Conservation (phyloP, 805 yeast genomes). For the Candida chauliodis region DNA sequence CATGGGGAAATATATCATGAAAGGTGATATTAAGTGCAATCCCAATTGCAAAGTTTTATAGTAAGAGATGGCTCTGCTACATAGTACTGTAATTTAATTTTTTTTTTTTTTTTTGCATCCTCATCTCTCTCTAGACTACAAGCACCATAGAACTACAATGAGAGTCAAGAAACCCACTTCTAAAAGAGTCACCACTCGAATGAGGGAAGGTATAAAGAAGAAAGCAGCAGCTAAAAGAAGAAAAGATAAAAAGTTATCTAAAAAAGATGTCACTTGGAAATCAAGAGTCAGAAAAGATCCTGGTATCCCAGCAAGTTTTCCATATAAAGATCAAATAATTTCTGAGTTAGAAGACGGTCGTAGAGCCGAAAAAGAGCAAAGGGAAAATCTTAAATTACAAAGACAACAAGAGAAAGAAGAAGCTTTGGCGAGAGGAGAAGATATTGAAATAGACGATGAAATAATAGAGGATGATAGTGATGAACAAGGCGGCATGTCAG, state of each 20-base stretch:
- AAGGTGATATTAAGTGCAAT: no score
- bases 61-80: no score
- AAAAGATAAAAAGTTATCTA: conserved; percentile 76
- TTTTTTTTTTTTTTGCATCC: conserved; percentile 1
- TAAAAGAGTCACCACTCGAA: conserved; percentile 85
- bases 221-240: conserved; percentile 90
- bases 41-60: no score
- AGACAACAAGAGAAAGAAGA: conserved; percentile 46
- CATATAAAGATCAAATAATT: conserved; percentile 83
- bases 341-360: conserved; percentile 65
- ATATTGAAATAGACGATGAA: conserved; percentile 32
- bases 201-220: conserved; percentile 95
- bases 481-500: conserved; percentile 48
- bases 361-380: conserved; percentile 53
- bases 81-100: no score
- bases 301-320: conserved; percentile 93
- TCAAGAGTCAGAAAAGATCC: conserved; percentile 81
- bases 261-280: conserved; percentile 93
- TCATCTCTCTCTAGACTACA: no score
- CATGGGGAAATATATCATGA: no score
- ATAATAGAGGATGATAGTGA: conserved; percentile 38
- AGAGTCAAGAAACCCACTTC: conserved; percentile 66
- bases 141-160: no score
- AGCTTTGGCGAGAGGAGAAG: conserved; percentile 36
- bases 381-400: conserved; percentile 45